A percentile compares a stretch with the other conserved stretches of the same genome.
Conservation (phyloP, 208 protist species). For the Tetramitus jugosus region DNA sequence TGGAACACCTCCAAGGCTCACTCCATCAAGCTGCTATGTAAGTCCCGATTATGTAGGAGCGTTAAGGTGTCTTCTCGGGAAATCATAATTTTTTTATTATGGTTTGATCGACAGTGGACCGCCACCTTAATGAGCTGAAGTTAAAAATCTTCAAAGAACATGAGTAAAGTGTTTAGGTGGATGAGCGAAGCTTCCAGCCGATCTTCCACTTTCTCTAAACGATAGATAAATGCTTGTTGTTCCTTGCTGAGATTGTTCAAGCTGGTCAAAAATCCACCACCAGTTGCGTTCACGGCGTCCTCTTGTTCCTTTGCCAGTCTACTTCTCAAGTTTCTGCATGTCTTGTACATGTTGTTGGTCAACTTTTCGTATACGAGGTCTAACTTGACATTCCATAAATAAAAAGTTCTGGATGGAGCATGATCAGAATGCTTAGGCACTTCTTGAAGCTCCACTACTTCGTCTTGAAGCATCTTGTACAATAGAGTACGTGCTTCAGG, state of each 20-base stretch:
- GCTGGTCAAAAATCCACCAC: not conserved
- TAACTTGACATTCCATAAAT: not conserved
- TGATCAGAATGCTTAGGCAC: constrained; percentile 1
- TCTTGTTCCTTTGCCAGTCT: not conserved
- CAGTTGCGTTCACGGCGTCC: not conserved
- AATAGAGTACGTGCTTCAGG: constrained; percentile 6
- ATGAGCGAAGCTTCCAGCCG: not conserved
- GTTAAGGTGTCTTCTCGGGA: no score
- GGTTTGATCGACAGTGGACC: no score
- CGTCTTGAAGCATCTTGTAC: not conserved
- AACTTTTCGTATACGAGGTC: not conserved
- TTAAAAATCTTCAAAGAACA: constrained; percentile 19
- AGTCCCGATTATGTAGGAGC: no score
- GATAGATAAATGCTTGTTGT: not conserved
- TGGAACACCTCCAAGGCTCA: no score
- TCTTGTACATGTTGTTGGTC: constrained; percentile 13
- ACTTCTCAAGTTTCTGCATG: not conserved
- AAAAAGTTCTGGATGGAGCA: not conserved
- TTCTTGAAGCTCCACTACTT: not conserved
- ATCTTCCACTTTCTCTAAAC: constrained; percentile 10
- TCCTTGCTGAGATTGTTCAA: not conserved
- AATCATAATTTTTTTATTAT: no score
- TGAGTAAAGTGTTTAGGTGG: not conserved
- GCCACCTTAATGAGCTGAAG: no score
- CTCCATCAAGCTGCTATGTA: no score